Base-by-base conservation (phyloP, 2,329 filamentous ascomycete genomes). In the Cytospora schulzeri region DNA sequence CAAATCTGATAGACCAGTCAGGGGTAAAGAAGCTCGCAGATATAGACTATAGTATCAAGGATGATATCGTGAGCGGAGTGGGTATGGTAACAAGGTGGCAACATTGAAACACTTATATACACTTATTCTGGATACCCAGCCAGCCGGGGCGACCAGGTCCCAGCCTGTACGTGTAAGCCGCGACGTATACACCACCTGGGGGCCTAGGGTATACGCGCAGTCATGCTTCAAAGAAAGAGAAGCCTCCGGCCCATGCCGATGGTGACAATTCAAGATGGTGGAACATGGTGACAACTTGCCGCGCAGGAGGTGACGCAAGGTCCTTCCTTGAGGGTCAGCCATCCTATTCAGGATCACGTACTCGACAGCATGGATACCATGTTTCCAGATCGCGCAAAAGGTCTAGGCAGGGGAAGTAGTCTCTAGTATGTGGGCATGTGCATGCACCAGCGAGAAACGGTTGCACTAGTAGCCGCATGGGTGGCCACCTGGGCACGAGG, bases 1-100 rank as follows among this genome's bases (percentile, higher is more conserved):
- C 51, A 33, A n/a, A 57, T 31, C n/a, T 54, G 57, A 41, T 38
- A 54, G 52, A 24, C 33, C 57, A 60, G 45, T 41, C 54, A 33
- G 45, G 54, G 33, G 38, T 53, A 57, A 15, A 1, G 35, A 19
- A 12, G 11, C 35, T 45, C 53, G 38, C 28, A 53, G 48, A 45
- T 31, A 29, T 12, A 22, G 5, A 33, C 7, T 48, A 48, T 53
- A 50, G 52, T 55, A 58, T 62, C 33, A 33, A 59, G 4, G 35
- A 57, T 28, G n/a, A 55, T 64, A 59, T 54, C 41, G 29, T 65
- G 62, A 38, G 28, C 52, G 54, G 50, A 48, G 62, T 41, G 60
- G 62, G 61, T 57, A 62, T 28, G 48, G 60, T 59, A 65, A 61
- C 52, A 62, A 67, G 65, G 65, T 67, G 65, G 65, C 65, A 67